These are phyloP conservation scores for Hippophae gyantsensis DNA, from an alignment of 306 rosid species.

Conservation along the genomic window DNA sequence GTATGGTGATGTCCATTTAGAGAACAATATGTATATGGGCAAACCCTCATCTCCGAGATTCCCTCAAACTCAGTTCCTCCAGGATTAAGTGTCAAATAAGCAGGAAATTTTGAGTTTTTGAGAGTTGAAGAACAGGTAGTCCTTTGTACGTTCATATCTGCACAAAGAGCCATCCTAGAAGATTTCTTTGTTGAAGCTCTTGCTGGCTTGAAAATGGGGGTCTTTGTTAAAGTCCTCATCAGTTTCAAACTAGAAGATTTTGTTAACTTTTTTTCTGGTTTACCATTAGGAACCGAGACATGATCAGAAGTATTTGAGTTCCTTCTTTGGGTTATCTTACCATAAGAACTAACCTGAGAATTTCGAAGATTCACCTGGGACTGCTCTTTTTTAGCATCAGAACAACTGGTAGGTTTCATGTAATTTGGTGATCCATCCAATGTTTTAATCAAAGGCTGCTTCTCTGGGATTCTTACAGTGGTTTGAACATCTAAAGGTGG, in stretches of 20 bases:
- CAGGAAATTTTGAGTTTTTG: constrained; percentile 68
- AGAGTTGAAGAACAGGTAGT: constrained; percentile 85
- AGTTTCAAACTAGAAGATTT: constrained; percentile 47
- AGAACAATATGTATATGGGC: constrained; percentile 82
- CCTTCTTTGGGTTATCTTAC: constrained; percentile 25
- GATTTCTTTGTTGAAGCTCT: constrained; percentile 46
- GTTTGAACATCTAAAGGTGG: constrained; percentile 27
- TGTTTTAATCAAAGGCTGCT: constrained; percentile 26
- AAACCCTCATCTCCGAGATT: constrained; percentile 63
- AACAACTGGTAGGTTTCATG: constrained; percentile 95
- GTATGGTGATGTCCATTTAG: constrained; percentile 78
- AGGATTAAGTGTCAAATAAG: constrained; percentile 46
- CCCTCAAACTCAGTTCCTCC: constrained; percentile 83
- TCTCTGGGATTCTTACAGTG: constrained; percentile 29
- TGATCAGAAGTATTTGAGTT: constrained; percentile 24
- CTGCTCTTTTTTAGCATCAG: constrained; percentile 68
- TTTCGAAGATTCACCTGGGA: constrained; percentile 44
- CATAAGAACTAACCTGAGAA: constrained; percentile 29
- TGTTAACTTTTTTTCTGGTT: constrained; percentile 30
- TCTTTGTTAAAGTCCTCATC: constrained; percentile 56
- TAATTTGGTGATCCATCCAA: constrained; percentile 65
- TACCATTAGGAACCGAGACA: constrained; percentile 31
- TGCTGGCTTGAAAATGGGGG: constrained; percentile 55
- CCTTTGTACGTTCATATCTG: constrained; percentile 35
- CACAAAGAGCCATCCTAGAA: constrained; percentile 41